Evolutionary conservation across 2,329 filamentous ascomycete species (phyloP).

Genomic region (Exserohilum turcica): DNA sequence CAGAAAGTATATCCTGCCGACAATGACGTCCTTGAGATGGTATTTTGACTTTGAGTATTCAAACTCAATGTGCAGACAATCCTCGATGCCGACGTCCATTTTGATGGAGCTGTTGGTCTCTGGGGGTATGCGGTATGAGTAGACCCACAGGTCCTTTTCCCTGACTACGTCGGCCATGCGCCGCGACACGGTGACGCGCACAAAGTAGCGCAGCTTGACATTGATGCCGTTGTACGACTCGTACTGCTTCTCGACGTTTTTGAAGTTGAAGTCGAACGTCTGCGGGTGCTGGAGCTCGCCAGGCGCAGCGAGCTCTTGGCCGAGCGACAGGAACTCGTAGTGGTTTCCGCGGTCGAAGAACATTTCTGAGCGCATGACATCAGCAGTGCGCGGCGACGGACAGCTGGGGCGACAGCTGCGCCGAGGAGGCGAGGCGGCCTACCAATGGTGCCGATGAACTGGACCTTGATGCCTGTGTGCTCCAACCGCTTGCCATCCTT

Average conservation of each 20-base stretch:
- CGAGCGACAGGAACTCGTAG: slow-evolving; percentile 97
- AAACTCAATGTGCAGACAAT: slow-evolving; percentile 98
- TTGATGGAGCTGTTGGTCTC: slow-evolving; percentile 99
- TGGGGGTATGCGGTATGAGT: slow-evolving; percentile 95
- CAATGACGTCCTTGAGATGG: slow-evolving; percentile 98
- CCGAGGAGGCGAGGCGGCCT: slow-evolving; percentile 18
- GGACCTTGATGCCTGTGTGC: slow-evolving; percentile 98
- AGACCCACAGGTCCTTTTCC: slow-evolving; percentile 99
- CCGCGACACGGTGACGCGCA: slow-evolving; percentile 92
- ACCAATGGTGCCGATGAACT: slow-evolving; percentile 99
- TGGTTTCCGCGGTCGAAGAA: slow-evolving; percentile 99
- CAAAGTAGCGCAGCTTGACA: slow-evolving; percentile 97
- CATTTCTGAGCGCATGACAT: slow-evolving; percentile 71
- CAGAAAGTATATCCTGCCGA: slow-evolving; percentile 97
- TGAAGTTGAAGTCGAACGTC: slow-evolving; percentile 99
- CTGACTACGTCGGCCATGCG: slow-evolving; percentile 98
- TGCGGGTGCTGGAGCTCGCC: slow-evolving; percentile 98
- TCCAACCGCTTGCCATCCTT: slow-evolving; percentile 98
- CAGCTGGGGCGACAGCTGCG: not conserved
- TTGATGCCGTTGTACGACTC: slow-evolving; percentile 99
- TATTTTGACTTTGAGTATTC: slow-evolving; percentile 99
- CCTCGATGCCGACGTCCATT: slow-evolving; percentile 99
- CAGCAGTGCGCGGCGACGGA: slow-evolving; percentile 16
- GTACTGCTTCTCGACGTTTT: slow-evolving; percentile 99
- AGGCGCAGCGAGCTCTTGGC: slow-evolving; percentile 94